phyloP scores from a whole-genome alignment of 495 filamentous ascomycete genomes.

The Immersiella caudata region DNA sequence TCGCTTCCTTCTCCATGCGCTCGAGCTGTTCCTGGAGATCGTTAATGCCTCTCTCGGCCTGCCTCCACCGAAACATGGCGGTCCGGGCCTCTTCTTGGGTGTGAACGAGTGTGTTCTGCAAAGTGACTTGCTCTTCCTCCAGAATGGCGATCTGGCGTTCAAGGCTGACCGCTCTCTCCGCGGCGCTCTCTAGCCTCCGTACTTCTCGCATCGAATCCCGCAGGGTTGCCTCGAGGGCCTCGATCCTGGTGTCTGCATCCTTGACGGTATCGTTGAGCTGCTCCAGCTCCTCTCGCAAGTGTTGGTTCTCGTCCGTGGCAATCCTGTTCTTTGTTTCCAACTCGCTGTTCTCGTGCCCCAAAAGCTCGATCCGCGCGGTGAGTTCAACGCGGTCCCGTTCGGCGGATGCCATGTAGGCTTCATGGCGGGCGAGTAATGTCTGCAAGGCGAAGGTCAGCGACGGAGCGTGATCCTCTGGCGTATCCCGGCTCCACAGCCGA shows the following conservation, averaged over 20 bases:
- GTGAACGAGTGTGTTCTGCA: conserved; percentile 66
- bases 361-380: conserved; percentile 66
- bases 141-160: conserved; percentile 76
- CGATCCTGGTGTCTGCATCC: conserved; percentile 74
- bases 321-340: conserved; percentile 73
- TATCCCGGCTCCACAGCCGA: conserved; percentile 18
- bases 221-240: conserved; percentile 69
- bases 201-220: conserved; percentile 76
- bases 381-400: conserved; percentile 77
- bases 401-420: conserved; percentile 87
- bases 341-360: conserved; percentile 76
- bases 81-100: conserved; percentile 73
- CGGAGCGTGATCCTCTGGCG: conserved; percentile 22
- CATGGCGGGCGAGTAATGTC: conserved; percentile 89
- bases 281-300: conserved; percentile 79
- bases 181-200: conserved; percentile 69
- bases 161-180: conserved; percentile 70
- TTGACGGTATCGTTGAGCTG: conserved; percentile 71
- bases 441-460: conserved; percentile 61
- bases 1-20: conserved; percentile 81
- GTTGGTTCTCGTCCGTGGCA: conserved; percentile 77
- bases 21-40: conserved; percentile 86
- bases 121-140: conserved; percentile 74
- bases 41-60: conserved; percentile 72
- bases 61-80: conserved; percentile 78